Evolutionary conservation across 495 filamentous ascomycete genomes (phyloP).

Genomic region (Penicillium simplicissimum): DNA sequence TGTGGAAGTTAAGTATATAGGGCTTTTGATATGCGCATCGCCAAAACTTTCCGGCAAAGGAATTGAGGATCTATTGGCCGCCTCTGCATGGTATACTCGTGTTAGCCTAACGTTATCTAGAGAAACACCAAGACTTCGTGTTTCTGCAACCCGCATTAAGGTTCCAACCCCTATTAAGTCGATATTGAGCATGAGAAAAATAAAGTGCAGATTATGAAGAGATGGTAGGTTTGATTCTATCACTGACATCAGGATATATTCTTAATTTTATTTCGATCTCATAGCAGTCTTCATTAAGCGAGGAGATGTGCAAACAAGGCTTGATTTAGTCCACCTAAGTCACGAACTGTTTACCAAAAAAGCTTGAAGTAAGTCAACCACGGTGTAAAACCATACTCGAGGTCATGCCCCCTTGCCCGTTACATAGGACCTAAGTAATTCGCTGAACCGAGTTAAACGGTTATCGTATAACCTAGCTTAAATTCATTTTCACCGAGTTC

Average conservation of each 20-base stretch:
- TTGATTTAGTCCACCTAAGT: background rate
- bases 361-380: no score
- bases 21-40: background rate
- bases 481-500: background rate
- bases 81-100: background rate
- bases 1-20: no score
- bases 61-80: background rate
- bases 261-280: background rate
- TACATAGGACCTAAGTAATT: background rate
- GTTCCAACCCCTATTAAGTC: background rate
- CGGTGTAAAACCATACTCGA: no score
- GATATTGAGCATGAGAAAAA: background rate
- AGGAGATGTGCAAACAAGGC: background rate
- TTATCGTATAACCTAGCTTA: background rate
- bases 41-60: background rate
- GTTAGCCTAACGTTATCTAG: background rate
- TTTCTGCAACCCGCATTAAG: background rate
- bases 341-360: background rate
- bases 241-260: background rate
- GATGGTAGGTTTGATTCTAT: background rate
- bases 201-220: slow-evolving; percentile 1
- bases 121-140: slow-evolving; percentile 3
- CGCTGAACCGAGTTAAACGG: no score
- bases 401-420: background rate
- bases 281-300: background rate